These are phyloP conservation scores for Sorghum bicolor DNA, from an alignment of 176 grass and related monocot species.

Conservation along the genomic window DNA sequence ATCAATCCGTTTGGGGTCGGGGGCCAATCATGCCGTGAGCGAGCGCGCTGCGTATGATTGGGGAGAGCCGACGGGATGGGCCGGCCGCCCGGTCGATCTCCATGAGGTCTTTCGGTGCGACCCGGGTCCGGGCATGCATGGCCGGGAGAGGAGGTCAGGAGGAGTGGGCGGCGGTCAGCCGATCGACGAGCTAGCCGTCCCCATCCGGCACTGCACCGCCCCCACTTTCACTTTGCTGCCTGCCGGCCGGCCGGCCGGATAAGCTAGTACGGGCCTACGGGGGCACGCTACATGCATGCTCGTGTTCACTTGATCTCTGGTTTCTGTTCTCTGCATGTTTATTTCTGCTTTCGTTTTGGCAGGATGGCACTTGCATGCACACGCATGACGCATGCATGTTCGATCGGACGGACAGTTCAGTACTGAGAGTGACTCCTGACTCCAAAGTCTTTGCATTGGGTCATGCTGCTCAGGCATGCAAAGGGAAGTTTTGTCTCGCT, in stretches of 20 bases:
- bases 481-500: too few species aligned
- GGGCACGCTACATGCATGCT: not conserved
- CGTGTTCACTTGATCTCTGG: not conserved
- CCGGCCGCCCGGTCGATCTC: too few species aligned
- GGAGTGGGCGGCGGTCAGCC: not conserved
- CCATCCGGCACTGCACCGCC: conserved; percentile 40
- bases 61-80: too few species aligned
- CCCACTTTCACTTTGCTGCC: not conserved
- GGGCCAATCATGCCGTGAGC: too few species aligned
- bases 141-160: not conserved
- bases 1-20: too few species aligned
- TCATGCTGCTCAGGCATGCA: too few species aligned
- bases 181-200: conserved; percentile 14
- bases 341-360: not conserved
- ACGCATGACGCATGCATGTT: too few species aligned
- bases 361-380: too few species aligned
- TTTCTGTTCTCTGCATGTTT: not conserved
- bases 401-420: too few species aligned
- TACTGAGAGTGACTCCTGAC: too few species aligned
- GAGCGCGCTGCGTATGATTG: too few species aligned
- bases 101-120: conserved; percentile 18
- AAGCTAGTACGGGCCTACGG: not conserved
- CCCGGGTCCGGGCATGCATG: not conserved
- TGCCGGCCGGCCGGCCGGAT: not conserved
- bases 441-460: too few species aligned